Conservation (phyloP, 805 yeast species). For the Ogataea neopini region DNA sequence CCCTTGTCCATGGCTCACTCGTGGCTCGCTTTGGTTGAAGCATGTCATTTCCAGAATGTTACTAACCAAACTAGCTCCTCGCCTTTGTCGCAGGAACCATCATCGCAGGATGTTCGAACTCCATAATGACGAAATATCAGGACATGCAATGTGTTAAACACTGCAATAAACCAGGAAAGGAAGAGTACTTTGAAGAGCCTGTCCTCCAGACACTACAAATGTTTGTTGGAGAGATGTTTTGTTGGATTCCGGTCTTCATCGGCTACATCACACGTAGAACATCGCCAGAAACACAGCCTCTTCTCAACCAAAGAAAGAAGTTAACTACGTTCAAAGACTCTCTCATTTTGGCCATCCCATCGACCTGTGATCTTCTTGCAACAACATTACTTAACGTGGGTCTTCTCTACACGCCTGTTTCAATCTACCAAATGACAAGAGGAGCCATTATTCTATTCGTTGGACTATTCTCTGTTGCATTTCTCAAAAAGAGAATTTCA, state of each 20-base stretch:
- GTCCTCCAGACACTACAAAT: conserved; percentile 77
- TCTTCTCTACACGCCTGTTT: conserved; percentile 70
- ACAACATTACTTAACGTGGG: conserved; percentile 81
- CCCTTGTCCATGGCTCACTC: too few species aligned
- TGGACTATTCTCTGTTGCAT: conserved; percentile 65
- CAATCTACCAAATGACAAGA: conserved; percentile 83
- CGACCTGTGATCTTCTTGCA: conserved; percentile 68
- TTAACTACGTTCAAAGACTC: conserved; percentile 29
- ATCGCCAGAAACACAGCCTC: not conserved
- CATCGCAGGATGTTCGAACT: conserved; percentile 69
- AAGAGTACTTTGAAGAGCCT: conserved; percentile 67
- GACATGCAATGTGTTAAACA: conserved; percentile 69
- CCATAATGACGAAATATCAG: conserved; percentile 72
- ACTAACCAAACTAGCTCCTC: conserved; percentile 27
- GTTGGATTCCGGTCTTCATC: conserved; percentile 37
- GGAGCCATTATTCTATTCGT: conserved; percentile 78
- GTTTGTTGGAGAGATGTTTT: conserved; percentile 69
- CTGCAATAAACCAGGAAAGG: conserved; percentile 51
- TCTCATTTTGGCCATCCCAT: conserved; percentile 54
- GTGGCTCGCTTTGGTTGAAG: too few species aligned
- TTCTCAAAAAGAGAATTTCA: conserved; percentile 55
- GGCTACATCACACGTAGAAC: not conserved
- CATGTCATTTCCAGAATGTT: too few species aligned
- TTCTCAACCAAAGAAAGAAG: conserved; percentile 14
- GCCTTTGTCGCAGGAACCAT: conserved; percentile 52